phyloP scores from a whole-genome alignment of 371 early-diverging fungal genomes.

The Lichtheimia ornata region DNA sequence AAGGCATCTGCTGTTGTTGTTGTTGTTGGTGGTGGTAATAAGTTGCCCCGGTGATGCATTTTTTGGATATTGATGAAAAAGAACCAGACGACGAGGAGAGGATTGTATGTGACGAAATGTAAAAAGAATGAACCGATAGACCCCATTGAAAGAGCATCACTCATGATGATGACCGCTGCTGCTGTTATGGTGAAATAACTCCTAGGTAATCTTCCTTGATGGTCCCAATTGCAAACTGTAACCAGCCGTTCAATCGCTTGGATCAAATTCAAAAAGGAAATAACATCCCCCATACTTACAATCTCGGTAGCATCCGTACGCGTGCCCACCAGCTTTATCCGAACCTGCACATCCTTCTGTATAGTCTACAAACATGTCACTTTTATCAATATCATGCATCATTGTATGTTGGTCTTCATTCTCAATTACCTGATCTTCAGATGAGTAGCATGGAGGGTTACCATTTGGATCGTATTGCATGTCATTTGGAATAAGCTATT shows the following conservation, averaged over 20 bases:
- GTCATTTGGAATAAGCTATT: constrained; percentile 85
- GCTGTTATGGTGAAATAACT: constrained; percentile 46
- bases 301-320: constrained; percentile 94
- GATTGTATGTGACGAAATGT: too few species aligned
- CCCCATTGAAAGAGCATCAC: too few species aligned
- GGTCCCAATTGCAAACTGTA: constrained; percentile 88
- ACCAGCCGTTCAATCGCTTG: background rate
- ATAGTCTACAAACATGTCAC: constrained; percentile 37
- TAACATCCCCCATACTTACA: constrained; percentile 50
- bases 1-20: too few species aligned
- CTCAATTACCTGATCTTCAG: constrained; percentile 74
- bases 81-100: too few species aligned
- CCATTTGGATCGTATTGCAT: constrained; percentile 88
- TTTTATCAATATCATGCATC: background rate
- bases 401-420: background rate
- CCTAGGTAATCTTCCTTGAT: constrained; percentile 97
- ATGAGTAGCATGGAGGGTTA: constrained; percentile 83
- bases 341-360: constrained; percentile 84
- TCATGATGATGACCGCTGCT: too few species aligned
- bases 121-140: too few species aligned
- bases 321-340: constrained; percentile 94
- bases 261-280: constrained; percentile 5
- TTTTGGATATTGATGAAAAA: too few species aligned
- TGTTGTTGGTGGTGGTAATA: too few species aligned
- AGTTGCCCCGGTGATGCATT: too few species aligned